Conservation (phyloP, 257 asterid genomes). For the Gentiana dahurica region DNA sequence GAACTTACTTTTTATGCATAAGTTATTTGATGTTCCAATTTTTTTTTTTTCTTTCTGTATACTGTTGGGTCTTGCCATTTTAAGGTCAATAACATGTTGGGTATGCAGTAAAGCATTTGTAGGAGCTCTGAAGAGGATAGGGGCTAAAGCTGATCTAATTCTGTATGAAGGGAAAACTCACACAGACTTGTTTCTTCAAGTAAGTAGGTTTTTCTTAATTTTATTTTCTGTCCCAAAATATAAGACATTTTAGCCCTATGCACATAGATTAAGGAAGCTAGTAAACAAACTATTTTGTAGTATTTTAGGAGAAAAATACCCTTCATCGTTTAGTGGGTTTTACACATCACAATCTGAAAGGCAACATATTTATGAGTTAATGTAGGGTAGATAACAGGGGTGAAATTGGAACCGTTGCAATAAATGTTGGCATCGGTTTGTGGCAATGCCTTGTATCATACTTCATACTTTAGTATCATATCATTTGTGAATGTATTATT, state of each 20-base stretch:
- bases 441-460: no score
- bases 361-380: no score
- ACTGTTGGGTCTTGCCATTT: neutral
- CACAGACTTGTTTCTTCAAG: conserved; percentile 93
- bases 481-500: neutral
- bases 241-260: no score
- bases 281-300: no score
- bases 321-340: no score
- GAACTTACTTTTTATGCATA: no score
- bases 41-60: neutral
- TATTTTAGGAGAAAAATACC: no score
- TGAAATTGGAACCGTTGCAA: neutral
- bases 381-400: neutral
- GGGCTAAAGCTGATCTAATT: conserved; percentile 64
- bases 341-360: no score
- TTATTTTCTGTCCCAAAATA: neutral
- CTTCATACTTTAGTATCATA: no score
- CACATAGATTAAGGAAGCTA: no score
- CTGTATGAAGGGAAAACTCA: conserved; percentile 83
- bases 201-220: conserved; percentile 14
- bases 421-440: no score
- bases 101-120: conserved; percentile 59
- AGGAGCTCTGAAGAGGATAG: conserved; percentile 40
- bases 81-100: conserved; percentile 1
- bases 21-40: no score